Percentiles rank a stretch among this genome's conserved stretches.
Evolutionary conservation across 2,329 filamentous ascomycete genomes (phyloP).

Genomic region (Penicillium concentricum): DNA sequence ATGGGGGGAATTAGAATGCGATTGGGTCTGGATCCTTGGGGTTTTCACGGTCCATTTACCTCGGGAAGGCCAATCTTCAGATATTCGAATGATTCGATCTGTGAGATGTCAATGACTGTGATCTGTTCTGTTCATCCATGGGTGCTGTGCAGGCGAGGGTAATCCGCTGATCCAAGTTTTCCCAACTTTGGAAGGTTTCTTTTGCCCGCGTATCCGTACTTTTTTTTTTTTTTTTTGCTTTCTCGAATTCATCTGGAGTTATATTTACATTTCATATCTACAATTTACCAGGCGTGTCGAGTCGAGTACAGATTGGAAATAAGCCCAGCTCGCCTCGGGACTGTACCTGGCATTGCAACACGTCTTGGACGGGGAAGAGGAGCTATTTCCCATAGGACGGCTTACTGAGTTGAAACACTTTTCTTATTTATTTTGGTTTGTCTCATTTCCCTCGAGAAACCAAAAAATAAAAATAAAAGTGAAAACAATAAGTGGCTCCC

Average conservation of each 20-base stretch:
- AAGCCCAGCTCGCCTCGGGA: slow-evolving; percentile 15
- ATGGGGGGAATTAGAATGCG: neutral
- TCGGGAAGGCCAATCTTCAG: neutral
- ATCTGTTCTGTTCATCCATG: slow-evolving; percentile 1
- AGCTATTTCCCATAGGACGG: slow-evolving; percentile 7
- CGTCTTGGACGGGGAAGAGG: neutral
- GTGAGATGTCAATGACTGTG: slow-evolving; percentile 8
- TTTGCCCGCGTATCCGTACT: neutral
- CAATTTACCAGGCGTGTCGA: neutral
- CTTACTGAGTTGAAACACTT: slow-evolving; percentile 1
- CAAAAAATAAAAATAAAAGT: neutral
- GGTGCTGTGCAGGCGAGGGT: slow-evolving; percentile 1
- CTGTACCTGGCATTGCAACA: slow-evolving; percentile 20
- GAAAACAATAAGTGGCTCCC: slow-evolving; percentile 6
- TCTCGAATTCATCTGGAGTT: neutral
- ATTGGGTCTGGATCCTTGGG: neutral
- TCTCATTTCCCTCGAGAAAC: neutral
- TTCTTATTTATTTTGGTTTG: neutral
- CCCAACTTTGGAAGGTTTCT: neutral
- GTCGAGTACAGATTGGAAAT: slow-evolving; percentile 10
- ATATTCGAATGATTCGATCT: neutral
- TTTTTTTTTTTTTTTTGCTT: neutral
- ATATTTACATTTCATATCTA: neutral
- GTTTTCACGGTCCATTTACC: neutral
- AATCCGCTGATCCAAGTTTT: slow-evolving; percentile 2